Evolutionary conservation across 2,329 filamentous ascomycete genomes (phyloP).

Genomic region (Cladobotryum mycophilum): DNA sequence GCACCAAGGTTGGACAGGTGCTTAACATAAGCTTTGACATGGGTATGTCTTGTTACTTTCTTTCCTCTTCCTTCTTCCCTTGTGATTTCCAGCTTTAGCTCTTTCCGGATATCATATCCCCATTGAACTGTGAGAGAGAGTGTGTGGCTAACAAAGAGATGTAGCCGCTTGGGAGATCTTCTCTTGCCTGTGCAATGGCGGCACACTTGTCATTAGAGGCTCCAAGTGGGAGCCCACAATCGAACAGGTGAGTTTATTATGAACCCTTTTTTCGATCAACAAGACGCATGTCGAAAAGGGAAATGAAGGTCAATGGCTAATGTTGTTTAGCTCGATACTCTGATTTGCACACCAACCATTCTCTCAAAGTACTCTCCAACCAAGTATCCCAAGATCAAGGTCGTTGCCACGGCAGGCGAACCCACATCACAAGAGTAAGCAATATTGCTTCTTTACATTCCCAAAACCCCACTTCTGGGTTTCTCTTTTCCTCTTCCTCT

Average conservation of each 20-base stretch:
- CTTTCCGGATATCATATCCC: neutral
- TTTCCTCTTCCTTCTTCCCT: no score
- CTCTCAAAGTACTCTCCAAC: slow-evolving; percentile 42
- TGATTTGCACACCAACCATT: slow-evolving; percentile 52
- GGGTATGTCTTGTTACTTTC: slow-evolving; percentile 36
- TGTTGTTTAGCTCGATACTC: slow-evolving; percentile 37
- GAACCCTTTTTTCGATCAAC: neutral
- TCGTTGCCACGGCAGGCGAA: slow-evolving; percentile 50
- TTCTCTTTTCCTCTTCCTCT: neutral
- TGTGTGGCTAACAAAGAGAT: slow-evolving; percentile 9
- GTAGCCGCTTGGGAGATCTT: slow-evolving; percentile 57
- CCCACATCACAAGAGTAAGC: slow-evolving; percentile 40
- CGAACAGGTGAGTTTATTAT: slow-evolving; percentile 29
- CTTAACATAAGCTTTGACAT: slow-evolving; percentile 56
- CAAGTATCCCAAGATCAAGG: slow-evolving; percentile 45
- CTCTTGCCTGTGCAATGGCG: slow-evolving; percentile 50
- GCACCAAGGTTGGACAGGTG: slow-evolving; percentile 48
- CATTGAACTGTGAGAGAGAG: neutral
- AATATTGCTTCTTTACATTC: neutral
- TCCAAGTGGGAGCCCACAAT: slow-evolving; percentile 43
- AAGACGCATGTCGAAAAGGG: neutral
- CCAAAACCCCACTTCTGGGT: neutral
- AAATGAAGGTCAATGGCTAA: neutral
- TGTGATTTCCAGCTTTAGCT: neutral
- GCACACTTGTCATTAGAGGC: slow-evolving; percentile 47